Conservation (phyloP, 225 moss, liverwort and hornwort species). For the Asterella californica region DNA sequence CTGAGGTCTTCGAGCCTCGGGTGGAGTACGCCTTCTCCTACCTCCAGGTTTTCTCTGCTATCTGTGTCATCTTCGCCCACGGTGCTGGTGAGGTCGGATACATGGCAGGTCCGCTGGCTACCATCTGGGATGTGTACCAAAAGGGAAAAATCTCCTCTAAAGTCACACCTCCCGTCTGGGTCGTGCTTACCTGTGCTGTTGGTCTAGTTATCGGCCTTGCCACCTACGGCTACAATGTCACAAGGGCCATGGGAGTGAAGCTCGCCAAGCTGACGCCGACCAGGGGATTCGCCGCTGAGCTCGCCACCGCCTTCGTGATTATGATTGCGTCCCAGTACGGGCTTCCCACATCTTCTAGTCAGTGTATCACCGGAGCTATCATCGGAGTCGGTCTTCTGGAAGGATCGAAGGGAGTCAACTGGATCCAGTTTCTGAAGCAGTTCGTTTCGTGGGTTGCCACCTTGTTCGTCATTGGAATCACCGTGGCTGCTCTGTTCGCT, state of each 20-base stretch:
- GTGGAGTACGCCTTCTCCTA: constrained; percentile 69
- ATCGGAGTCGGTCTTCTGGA: constrained; percentile 61
- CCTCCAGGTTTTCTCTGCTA: constrained; percentile 65
- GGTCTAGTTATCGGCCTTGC: constrained; percentile 53
- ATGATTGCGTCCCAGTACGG: constrained; percentile 69
- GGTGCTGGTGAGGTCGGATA: constrained; percentile 71
- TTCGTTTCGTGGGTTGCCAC: constrained; percentile 49
- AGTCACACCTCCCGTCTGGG: constrained; percentile 54
- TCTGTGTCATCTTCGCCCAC: constrained; percentile 68
- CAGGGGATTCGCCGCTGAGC: constrained; percentile 66
- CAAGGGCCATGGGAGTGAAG: constrained; percentile 65
- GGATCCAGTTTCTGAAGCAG: constrained; percentile 44
- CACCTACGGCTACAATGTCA: constrained; percentile 71
- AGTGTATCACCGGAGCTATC: constrained; percentile 55
- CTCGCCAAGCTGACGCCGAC: constrained; percentile 65
- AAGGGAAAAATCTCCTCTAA: constrained; percentile 31
- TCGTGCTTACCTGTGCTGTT: constrained; percentile 52
- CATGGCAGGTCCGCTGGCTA: constrained; percentile 63
- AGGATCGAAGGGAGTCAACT: constrained; percentile 52
- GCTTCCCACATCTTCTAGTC: constrained; percentile 58
- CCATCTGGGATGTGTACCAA: constrained; percentile 63
- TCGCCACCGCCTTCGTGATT: constrained; percentile 70
- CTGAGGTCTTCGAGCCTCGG: constrained; percentile 58
- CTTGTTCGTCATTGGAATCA: constrained; percentile 39
- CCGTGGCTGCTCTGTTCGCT: constrained; percentile 41